Percentiles rank a stretch among this genome's conserved stretches.
Conservation (phyloP, 2,329 filamentous ascomycete genomes). For the Ophiostoma novo-ulmi region DNA sequence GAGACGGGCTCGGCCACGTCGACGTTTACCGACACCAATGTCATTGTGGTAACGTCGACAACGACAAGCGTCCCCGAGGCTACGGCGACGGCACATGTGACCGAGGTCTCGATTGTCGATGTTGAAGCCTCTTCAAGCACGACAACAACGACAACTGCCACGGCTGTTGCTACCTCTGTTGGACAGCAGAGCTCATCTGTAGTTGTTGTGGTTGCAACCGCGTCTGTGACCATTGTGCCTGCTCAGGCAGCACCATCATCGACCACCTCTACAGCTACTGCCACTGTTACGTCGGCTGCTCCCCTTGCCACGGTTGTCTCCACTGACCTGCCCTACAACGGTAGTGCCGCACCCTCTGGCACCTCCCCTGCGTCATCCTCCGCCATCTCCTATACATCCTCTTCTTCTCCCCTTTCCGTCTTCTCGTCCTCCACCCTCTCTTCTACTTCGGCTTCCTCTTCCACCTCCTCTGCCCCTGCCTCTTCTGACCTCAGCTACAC, state of each 20-base stretch:
- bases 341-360: neutral
- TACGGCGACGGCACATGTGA: slow-evolving; percentile 28
- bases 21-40: slow-evolving; percentile 30
- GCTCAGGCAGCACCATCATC: neutral
- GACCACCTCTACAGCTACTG: neutral
- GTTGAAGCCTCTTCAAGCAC: slow-evolving; percentile 23
- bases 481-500: neutral
- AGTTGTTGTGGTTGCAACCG: slow-evolving; percentile 7
- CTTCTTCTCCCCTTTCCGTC: neutral
- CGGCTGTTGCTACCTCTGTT: neutral
- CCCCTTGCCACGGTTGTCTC: neutral
- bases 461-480: neutral
- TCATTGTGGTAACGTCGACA: slow-evolving; percentile 24
- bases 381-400: neutral
- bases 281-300: neutral
- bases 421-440: neutral
- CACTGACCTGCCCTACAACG: neutral
- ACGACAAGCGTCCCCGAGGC: slow-evolving; percentile 17
- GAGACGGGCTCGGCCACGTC: slow-evolving; percentile 29
- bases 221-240: neutral
- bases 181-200: neutral
- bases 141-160: slow-evolving; percentile 19
- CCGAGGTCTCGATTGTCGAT: slow-evolving; percentile 29
- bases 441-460: neutral
- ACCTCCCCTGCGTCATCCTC: neutral